Conservation (phyloP, 805 yeast species). For the Wickerhamiella vanderwaltii region DNA sequence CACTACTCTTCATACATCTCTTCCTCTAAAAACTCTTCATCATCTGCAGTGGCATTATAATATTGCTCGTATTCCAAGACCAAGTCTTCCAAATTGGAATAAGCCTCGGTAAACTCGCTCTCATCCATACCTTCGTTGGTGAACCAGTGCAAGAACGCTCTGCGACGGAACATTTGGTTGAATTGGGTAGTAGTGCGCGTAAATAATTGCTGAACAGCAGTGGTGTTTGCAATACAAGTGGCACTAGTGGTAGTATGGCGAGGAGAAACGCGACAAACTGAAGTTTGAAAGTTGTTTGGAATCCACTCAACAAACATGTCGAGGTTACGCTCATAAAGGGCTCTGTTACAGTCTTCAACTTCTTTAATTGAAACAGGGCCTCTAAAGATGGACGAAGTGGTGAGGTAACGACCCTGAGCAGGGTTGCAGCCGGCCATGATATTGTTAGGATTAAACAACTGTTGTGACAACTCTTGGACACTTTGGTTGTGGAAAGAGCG, state of each 20-base stretch:
- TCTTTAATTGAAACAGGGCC: conserved; percentile 88
- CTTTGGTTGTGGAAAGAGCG: conserved; percentile 72
- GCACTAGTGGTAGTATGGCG: conserved; percentile 78
- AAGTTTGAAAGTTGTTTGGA: conserved; percentile 89
- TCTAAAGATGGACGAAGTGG: conserved; percentile 89
- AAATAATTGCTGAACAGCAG: conserved; percentile 84
- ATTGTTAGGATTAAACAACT: conserved; percentile 80
- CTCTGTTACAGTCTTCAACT: conserved; percentile 86
- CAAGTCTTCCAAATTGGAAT: conserved; percentile 78
- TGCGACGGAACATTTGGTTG: conserved; percentile 83
- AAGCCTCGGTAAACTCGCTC: conserved; percentile 88
- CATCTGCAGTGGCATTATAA: conserved; percentile 68
- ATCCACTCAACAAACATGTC: conserved; percentile 90
- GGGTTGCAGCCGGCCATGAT: conserved; percentile 97
- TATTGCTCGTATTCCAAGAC: conserved; percentile 86
- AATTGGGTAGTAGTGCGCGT: conserved; percentile 83
- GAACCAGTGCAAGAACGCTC: conserved; percentile 95
- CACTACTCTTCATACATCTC: conserved; percentile 6
- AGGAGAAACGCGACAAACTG: conserved; percentile 86
- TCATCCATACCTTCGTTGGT: conserved; percentile 95
- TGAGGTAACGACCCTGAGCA: conserved; percentile 76
- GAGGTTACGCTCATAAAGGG: conserved; percentile 69
- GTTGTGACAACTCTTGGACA: conserved; percentile 87
- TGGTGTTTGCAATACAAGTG: conserved; percentile 85
- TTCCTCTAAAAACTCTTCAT: conserved; percentile 57